Percentiles rank a stretch among this genome's conserved stretches.
Evolutionary conservation across 1,284 basidiomycete genomes (phyloP).

Genomic region (Cryptococcus sp.): DNA sequence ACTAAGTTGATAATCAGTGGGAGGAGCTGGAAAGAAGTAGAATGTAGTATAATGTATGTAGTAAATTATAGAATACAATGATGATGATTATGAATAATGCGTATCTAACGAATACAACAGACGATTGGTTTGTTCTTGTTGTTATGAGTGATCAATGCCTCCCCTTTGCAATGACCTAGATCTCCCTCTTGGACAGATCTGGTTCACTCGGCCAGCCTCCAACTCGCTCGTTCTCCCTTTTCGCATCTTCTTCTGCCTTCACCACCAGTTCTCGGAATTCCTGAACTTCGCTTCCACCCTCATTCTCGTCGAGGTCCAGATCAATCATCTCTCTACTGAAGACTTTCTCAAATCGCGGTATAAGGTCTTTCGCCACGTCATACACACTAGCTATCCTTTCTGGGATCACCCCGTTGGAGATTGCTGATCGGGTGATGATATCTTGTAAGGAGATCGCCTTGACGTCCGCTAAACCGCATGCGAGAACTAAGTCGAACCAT

Average conservation of each 20-base stretch:
- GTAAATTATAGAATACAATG: no score
- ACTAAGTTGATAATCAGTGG: not conserved
- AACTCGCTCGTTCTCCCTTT: conserved; percentile 11
- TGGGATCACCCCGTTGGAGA: not conserved
- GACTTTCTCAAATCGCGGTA: conserved; percentile 35
- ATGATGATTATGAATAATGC: no score
- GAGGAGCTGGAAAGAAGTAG: no score
- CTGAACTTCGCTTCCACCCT: conserved; percentile 14
- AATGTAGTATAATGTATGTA: no score
- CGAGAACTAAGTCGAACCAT: conserved; percentile 86
- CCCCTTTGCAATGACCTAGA: not conserved
- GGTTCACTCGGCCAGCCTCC: conserved; percentile 33
- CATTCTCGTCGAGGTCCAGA: conserved; percentile 9
- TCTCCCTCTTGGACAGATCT: conserved; percentile 6
- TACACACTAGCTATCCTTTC: conserved; percentile 11
- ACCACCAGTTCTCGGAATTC: conserved; percentile 23
- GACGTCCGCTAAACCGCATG: conserved; percentile 87
- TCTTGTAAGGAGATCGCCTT: conserved; percentile 54
- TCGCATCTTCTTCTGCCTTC: conserved; percentile 27
- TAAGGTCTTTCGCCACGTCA: conserved; percentile 24
- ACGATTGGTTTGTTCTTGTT: no score
- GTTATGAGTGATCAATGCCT: no score
- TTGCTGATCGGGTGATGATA: conserved; percentile 10
- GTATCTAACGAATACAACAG: no score
- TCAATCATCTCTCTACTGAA: conserved; percentile 31